Base-by-base conservation (phyloP, 768 basidiomycete genomes). In the Rhizopogon vesiculosus region DNA sequence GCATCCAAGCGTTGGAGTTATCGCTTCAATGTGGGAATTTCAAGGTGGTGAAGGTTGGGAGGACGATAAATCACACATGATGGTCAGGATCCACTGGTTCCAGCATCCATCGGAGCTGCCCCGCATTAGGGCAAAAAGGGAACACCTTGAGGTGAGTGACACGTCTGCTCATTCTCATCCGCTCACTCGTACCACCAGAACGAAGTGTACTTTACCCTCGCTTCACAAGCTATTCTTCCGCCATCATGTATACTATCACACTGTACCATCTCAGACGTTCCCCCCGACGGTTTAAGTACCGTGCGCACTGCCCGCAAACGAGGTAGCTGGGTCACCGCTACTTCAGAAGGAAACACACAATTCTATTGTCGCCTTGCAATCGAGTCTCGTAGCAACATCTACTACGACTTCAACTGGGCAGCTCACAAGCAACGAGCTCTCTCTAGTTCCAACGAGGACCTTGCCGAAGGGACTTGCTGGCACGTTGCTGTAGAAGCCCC, bases 11-110 rank as follows among this genome's bases (percentile, higher is more conserved):
- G 72, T 90, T 50, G 90, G 81, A 4, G 83, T 90, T 42, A 84
- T 92, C 45, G 72, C 81, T 16, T 75, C 85, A 0, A 81, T 92
- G 75, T 91, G 87, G 86, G 80, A 87, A 7, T 68, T 62, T 59
- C 55, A 45, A 51, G 71, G 54, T 2, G 71, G 69, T 7, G 64
- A 64, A 0, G 68, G 60, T 7, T 62, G 52, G 22, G 67, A 73
- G 38, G 64, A 65, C n/a, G 67, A 71, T 35, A 64, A 62, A 2
- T 61, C 68, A 39, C 77, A 72, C 48, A 82, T 85, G 75, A 76
- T 80, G 54, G 68, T 87, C 22, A 77, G 80, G 28, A 69, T 91
- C 22, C 89, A 90, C 61, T 92, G 89, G 89, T 92, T 91, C 62
- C 70, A 88, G 58, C 72, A 83, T 33, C 88, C 87, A 1, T 69